Base-by-base conservation (phyloP, 1,284 basidiomycete genomes). In the Microbotryomycetes sp. region DNA sequence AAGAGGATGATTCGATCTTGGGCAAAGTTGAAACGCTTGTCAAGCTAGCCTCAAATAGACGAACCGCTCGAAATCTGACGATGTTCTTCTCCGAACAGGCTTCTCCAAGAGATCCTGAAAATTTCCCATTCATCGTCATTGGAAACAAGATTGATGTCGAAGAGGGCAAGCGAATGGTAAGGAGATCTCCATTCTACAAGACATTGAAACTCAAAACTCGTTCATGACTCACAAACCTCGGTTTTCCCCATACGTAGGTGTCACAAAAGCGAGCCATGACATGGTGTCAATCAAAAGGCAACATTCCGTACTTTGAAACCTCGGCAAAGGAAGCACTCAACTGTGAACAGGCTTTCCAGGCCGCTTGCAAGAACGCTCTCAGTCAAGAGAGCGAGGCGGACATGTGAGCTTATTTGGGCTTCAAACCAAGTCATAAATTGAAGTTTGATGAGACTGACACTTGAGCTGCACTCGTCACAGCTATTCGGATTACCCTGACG, bases 111-210 rank as follows among this genome's bases (percentile, higher is more conserved):
- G 93, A 97, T 77, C 92, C 94, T 49, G 94, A 97, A 81, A 97
- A 96, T 81, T 97, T 97, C 79, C 93, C 94, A 16, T 99, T 99
- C 74, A 92, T 97, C 62, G 92, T 99, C 6, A 80, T 99, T 62
- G 96, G 96, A 23, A 99, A 98, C 82, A 98, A 99, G 89, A 96
- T 98, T 77, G 96, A 99, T 77, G 89, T 97, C 74, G 96, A 98
- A 80, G 94, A 98, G 81, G 89, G 87, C 76, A 98, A 97, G 80
- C 85, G 96, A 70, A 92, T 96, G 85, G 94, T 92, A 19, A 42
- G 36, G 12, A 12, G 36, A 19, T n/a, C 64, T 9, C 36, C 19
- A 12, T 42, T 42, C 36, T 12, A 19, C 9, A 42, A 42, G 36
- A 42, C 36, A 42, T 42, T 59, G 46, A 31, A 64, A 46, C 49